These are phyloP conservation scores for Nemania sp. DNA, from an alignment of 2,329 filamentous ascomycete species.

Conservation along the genomic window DNA sequence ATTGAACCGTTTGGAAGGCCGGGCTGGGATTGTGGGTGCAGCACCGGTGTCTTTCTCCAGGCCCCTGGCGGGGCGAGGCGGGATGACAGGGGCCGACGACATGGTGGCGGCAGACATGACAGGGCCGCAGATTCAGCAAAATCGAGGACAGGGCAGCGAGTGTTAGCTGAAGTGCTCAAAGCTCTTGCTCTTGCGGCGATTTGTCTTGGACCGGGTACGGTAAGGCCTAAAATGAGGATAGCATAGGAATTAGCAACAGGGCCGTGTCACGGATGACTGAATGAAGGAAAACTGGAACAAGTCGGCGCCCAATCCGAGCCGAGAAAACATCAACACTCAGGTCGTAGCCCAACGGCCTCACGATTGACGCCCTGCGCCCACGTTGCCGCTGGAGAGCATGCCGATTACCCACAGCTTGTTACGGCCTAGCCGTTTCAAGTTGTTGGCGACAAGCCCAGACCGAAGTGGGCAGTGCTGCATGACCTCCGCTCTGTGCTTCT, in stretches of 20 bases:
- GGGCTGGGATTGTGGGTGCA: constrained; percentile 75
- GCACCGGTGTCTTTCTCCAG: constrained; percentile 49
- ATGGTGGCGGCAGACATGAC: constrained; percentile 55
- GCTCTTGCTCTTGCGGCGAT: constrained; percentile 23
- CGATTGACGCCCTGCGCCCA: neutral
- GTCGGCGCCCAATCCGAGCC: constrained; percentile 1
- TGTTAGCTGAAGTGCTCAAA: constrained; percentile 32
- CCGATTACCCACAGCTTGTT: neutral
- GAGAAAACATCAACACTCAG: neutral
- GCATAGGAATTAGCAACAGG: constrained; percentile 14
- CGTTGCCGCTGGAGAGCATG: neutral
- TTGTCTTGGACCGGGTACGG: constrained; percentile 25
- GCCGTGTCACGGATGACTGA: neutral
- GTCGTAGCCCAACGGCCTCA: neutral
- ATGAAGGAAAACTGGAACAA: constrained; percentile 1
- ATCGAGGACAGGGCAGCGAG: constrained; percentile 9
- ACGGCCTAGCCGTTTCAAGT: neutral
- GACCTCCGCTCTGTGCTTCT: too few relatives aligned
- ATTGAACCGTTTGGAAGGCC: constrained; percentile 68
- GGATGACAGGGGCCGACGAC: constrained; percentile 55
- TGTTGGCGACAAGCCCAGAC: neutral
- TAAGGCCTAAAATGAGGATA: constrained; percentile 23
- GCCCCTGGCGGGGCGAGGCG: constrained; percentile 58
- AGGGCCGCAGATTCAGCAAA: neutral
- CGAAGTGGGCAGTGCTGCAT: too few relatives aligned